Conservation (phyloP, 1,284 basidiomycete genomes). For the Amanita bisporigera region DNA sequence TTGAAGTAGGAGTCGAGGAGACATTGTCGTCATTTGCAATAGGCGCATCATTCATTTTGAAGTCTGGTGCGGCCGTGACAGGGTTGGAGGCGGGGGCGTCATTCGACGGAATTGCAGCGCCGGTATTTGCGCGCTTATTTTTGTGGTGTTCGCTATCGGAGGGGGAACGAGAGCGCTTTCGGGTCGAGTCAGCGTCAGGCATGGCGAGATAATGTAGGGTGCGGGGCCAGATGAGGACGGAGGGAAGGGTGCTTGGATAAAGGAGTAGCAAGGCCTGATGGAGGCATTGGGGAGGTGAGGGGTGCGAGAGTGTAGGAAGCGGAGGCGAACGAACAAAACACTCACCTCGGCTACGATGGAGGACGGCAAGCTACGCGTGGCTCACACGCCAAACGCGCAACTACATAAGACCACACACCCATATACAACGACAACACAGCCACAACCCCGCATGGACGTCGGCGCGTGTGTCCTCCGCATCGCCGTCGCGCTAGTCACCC, state of each 20-base stretch:
- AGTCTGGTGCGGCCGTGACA: conserved; percentile 57
- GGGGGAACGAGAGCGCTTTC: conserved; percentile 85
- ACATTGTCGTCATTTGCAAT: conserved; percentile 54
- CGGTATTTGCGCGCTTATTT: conserved; percentile 83
- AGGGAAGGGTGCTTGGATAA: conserved; percentile 48
- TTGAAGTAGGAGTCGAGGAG: conserved; percentile 59
- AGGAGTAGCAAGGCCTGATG: conserved; percentile 48
- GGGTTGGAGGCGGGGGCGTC: conserved; percentile 57
- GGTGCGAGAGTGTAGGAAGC: conserved; percentile 41
- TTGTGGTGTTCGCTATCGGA: conserved; percentile 81
- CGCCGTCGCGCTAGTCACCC: conserved; percentile 68
- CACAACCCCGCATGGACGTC: neutral
- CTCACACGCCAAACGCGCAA: conserved; percentile 8
- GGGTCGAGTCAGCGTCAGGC: conserved; percentile 80
- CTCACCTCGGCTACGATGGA: conserved; percentile 4
- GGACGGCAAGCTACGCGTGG: neutral
- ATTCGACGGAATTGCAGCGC: conserved; percentile 62
- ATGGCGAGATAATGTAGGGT: conserved; percentile 64
- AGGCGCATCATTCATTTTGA: conserved; percentile 62
- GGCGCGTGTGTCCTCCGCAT: conserved; percentile 52
- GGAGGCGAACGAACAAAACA: neutral
- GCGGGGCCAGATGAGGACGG: conserved; percentile 47
- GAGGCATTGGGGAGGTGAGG: conserved; percentile 51
- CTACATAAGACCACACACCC: neutral
- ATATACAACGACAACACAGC: conserved; percentile 39